Evolutionary conservation across 2,329 filamentous ascomycete genomes (phyloP).

Genomic region (Sporothrix phasma): DNA sequence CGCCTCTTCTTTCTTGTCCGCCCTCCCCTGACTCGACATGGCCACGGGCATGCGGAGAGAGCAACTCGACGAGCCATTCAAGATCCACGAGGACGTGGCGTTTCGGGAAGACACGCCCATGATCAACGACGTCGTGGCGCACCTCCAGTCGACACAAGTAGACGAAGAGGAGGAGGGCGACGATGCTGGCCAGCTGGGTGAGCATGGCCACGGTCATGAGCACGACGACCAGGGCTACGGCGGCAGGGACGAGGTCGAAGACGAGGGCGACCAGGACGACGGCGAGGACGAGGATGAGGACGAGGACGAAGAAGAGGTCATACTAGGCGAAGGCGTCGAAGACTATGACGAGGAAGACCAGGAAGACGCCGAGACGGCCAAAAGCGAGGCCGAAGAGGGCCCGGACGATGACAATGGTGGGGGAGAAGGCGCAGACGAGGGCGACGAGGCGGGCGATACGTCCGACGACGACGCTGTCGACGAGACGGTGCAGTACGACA

Average conservation of each 20-base stretch:
- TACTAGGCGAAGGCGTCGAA: constrained; percentile 21
- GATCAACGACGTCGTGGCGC: constrained; percentile 34
- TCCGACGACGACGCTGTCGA: constrained; percentile 58
- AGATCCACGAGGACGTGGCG: constrained; percentile 40
- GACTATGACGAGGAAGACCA: constrained; percentile 23
- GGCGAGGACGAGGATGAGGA: constrained; percentile 37
- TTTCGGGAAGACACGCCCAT: constrained; percentile 42
- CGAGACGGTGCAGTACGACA: constrained; percentile 67
- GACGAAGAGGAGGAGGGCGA: constrained; percentile 25
- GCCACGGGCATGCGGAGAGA: constrained; percentile 21
- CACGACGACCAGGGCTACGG: constrained; percentile 21
- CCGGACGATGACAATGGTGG: constrained; percentile 27
- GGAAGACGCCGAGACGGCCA: constrained; percentile 37
- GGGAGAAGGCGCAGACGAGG: constrained; percentile 26
- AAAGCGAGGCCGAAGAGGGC: constrained; percentile 25
- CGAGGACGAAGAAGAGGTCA: constrained; percentile 19
- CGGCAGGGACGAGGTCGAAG: constrained; percentile 40
- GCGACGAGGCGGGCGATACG: constrained; percentile 35
- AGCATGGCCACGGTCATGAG: constrained; percentile 18
- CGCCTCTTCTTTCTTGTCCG: neutral
- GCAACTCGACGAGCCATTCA: constrained; percentile 31
- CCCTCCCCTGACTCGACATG: constrained; percentile 8
- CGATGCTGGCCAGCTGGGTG: constrained; percentile 26
- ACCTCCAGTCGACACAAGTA: constrained; percentile 18
- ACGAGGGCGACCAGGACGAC: constrained; percentile 31